These are phyloP conservation scores for Ganoderma lingzhi DNA, from an alignment of 1,284 basidiomycete species.

Conservation along the genomic window DNA sequence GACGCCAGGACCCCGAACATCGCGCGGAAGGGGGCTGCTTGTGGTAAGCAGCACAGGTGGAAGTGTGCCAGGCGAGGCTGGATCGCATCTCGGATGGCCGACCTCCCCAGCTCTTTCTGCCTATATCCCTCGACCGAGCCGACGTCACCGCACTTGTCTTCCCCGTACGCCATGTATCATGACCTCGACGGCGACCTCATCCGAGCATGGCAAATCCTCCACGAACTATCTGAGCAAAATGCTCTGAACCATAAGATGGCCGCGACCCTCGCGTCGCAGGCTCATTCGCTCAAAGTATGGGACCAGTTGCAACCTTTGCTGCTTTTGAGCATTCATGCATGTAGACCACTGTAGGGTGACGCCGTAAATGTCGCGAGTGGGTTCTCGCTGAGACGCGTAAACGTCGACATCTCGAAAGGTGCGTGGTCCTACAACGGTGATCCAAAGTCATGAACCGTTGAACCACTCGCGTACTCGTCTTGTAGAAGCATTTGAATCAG, in stretches of 20 bases:
- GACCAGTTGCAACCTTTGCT: slow-evolving; percentile 13
- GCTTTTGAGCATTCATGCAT: slow-evolving; percentile 32
- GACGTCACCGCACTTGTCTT: not conserved
- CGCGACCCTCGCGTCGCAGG: slow-evolving; percentile 75
- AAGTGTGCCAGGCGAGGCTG: not conserved
- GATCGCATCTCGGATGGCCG: slow-evolving; percentile 9
- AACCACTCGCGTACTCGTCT: not conserved
- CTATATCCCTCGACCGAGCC: slow-evolving; percentile 4
- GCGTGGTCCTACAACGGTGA: slow-evolving; percentile 33
- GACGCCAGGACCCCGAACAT: slow-evolving; percentile 6
- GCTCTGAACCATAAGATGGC: slow-evolving; percentile 86
- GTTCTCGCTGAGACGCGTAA: slow-evolving; percentile 88
- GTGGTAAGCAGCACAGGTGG: not conserved
- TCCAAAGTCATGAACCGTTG: no score
- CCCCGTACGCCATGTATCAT: slow-evolving; percentile 42
- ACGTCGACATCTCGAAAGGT: slow-evolving; percentile 94
- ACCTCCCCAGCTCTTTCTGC: not conserved
- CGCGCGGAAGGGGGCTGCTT: no score
- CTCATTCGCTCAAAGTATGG: slow-evolving; percentile 82
- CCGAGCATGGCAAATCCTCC: slow-evolving; percentile 81
- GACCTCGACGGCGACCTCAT: slow-evolving; percentile 77
- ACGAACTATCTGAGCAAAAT: slow-evolving; percentile 89
- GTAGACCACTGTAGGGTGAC: slow-evolving; percentile 64
- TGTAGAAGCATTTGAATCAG: slow-evolving; percentile 91
- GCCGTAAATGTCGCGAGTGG: slow-evolving; percentile 83